Percentiles rank a stretch among this genome's conserved stretches.
Conservation (phyloP, 2,329 filamentous ascomycete genomes). For the Penicillium sp. region DNA sequence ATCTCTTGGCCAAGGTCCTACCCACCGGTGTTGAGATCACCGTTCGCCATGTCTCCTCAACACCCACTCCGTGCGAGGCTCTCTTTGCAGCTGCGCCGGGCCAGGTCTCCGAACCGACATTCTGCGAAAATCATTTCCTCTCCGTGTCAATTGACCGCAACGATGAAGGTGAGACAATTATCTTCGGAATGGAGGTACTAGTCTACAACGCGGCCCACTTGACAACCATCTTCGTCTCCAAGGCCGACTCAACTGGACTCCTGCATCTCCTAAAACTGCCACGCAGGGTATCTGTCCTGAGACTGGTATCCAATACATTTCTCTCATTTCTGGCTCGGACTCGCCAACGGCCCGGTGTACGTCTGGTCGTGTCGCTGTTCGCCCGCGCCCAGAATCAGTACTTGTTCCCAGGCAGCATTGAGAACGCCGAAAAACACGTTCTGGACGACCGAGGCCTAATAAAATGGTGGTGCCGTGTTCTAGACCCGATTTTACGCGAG, state of each 20-base stretch:
- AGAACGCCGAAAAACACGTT: slow-evolving; percentile 83
- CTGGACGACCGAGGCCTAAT: slow-evolving; percentile 86
- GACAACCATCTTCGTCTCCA: slow-evolving; percentile 90
- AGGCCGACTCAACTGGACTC: slow-evolving; percentile 94
- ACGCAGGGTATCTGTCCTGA: slow-evolving; percentile 64
- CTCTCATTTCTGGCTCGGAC: slow-evolving; percentile 69
- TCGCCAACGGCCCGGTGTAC: slow-evolving; percentile 61
- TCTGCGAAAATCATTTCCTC: slow-evolving; percentile 80
- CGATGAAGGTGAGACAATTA: slow-evolving; percentile 55
- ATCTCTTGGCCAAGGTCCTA: slow-evolving; percentile 52
- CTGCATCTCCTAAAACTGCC: slow-evolving; percentile 62
- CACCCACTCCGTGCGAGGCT: slow-evolving; percentile 68
- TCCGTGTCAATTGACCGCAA: slow-evolving; percentile 50
- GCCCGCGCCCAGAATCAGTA: slow-evolving; percentile 91
- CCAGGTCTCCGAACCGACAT: slow-evolving; percentile 70
- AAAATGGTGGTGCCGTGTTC: slow-evolving; percentile 90
- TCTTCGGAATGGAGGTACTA: slow-evolving; percentile 82
- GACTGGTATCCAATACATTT: slow-evolving; percentile 71
- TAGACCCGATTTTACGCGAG: slow-evolving; percentile 69
- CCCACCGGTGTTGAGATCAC: slow-evolving; percentile 59
- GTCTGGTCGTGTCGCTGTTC: slow-evolving; percentile 82
- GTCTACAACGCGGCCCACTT: slow-evolving; percentile 78
- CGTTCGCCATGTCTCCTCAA: slow-evolving; percentile 83
- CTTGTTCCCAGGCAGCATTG: slow-evolving; percentile 85
- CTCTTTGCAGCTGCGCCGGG: slow-evolving; percentile 77